Conservation (phyloP, 2,329 filamentous ascomycete species). For the Epichloe sibirici region DNA sequence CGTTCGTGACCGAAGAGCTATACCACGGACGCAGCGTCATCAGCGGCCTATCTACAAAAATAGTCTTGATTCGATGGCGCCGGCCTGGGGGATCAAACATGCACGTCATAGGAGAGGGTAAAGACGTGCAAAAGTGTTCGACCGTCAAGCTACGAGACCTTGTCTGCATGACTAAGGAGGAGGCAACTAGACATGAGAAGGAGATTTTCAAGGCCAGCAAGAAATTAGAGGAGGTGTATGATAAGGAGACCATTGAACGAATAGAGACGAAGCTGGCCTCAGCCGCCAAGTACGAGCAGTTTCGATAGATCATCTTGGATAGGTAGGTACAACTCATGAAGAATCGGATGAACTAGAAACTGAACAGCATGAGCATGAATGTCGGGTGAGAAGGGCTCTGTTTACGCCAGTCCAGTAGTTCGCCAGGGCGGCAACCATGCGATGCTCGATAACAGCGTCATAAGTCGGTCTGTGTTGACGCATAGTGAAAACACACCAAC, state of each 20-base stretch:
- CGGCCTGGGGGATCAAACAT: constrained; percentile 49
- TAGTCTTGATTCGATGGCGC: constrained; percentile 72
- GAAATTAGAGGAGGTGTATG: constrained; percentile 61
- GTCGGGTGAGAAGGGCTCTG: background rate
- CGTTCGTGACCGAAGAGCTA: constrained; percentile 82
- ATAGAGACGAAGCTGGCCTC: constrained; percentile 58
- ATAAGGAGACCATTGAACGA: constrained; percentile 48
- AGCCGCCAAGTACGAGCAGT: constrained; percentile 47
- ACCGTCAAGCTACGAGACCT: constrained; percentile 56
- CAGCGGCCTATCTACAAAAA: constrained; percentile 66
- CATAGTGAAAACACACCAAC: too few species aligned
- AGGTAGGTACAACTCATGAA: background rate
- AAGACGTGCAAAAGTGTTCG: constrained; percentile 68
- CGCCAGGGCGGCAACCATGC: too few species aligned
- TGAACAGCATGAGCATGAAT: background rate
- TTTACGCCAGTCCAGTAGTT: too few species aligned
- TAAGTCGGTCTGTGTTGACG: too few species aligned
- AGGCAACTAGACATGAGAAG: constrained; percentile 68
- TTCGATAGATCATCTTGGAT: constrained; percentile 20
- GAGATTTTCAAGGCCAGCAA: constrained; percentile 61
- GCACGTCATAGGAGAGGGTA: constrained; percentile 47
- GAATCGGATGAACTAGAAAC: background rate
- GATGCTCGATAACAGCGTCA: background rate
- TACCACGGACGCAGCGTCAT: constrained; percentile 73
- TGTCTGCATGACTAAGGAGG: constrained; percentile 89